Base-by-base conservation (phyloP, 176 grass and related monocot genomes). In the Elymus sibiricus region DNA sequence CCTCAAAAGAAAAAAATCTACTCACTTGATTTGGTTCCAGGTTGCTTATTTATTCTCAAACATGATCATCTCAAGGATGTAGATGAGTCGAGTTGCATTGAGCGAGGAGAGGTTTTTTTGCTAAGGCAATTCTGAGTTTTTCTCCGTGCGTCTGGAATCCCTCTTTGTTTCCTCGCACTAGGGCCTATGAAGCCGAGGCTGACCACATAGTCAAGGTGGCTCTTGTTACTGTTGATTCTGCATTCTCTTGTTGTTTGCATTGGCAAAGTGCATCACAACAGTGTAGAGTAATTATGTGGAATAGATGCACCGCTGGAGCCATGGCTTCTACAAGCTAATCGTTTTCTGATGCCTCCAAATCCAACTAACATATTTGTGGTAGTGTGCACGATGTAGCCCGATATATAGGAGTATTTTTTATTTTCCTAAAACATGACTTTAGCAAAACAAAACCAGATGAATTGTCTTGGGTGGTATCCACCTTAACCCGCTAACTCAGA, bases 221-320 rank as follows among this genome's bases (percentile, higher is more conserved):
- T 9, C 19, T 56, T 7, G 7, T 21, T 56, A 56, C 53, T 56
- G 0, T 2, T 56, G 5, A 56, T 7, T 56, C 19, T 2, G 0
- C 53, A 56, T 9, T 22, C 0, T 56, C 19, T 56, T 22, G 51
- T 21, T 1, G 16, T 19, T 7, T 19, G 17, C 17, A 55, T 55
- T 1, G 5, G 0, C 2, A 8, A 0, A 17, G 2, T 56, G 19
- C 6, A 0, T 56, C 7, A 9, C 0, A 21, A 3, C 7, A 9
- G 17, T 56, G 53, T 21, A 3, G 19, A 22, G 53, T 22, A 56
- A 56, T 56, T 6, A 56, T 56, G 53, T 3, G 7, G 2, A 3
- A 7, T 22, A 56, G 7, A 56, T 56, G 53, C 7, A 22, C 2
- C 19, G 17, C 53, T 9, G 2, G 53, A 2, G 6, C 19, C 2